Conservation (phyloP, 495 filamentous ascomycete species). For the Penicillium odoratum region DNA sequence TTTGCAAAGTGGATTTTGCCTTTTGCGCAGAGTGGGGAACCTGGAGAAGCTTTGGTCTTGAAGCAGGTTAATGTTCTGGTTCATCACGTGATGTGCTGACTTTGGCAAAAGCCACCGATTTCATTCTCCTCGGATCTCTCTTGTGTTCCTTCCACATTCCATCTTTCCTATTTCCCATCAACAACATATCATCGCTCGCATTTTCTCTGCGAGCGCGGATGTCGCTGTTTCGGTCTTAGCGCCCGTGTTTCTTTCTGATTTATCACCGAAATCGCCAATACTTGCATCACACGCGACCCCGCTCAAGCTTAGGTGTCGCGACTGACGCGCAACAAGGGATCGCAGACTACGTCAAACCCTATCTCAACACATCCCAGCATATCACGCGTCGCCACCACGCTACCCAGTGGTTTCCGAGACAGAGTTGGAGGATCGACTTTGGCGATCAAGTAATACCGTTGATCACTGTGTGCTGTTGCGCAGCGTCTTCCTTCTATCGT, state of each 20-base stretch:
- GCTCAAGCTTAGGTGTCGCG: conserved; percentile 31
- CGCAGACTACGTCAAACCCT: conserved; percentile 20
- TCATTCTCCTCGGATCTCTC: conserved; percentile 14
- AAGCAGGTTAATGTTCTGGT: conserved; percentile 8
- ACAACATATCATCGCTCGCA: conserved; percentile 5
- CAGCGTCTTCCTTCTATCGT: conserved; percentile 36
- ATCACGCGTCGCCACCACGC: conserved; percentile 14
- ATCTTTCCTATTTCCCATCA: conserved; percentile 14
- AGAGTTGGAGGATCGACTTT: conserved; percentile 21
- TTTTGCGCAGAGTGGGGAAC: conserved; percentile 25
- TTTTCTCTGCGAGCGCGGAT: conserved; percentile 6
- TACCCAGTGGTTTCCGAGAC: conserved; percentile 17
- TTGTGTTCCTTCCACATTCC: conserved; percentile 1
- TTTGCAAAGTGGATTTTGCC: conserved; percentile 23
- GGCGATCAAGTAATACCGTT: conserved; percentile 42
- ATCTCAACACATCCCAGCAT: conserved; percentile 16
- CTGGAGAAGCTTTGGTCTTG: conserved; percentile 29
- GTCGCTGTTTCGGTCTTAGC: not conserved
- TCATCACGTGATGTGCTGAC: conserved; percentile 23
- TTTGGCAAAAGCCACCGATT: conserved; percentile 17
- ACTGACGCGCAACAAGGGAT: conserved; percentile 31
- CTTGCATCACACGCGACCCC: conserved; percentile 35
- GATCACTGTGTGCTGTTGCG: conserved; percentile 31
- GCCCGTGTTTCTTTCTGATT: not conserved
- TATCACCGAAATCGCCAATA: not conserved